Evolutionary conservation across 164 flowering plant species (phyloP).

Genomic region (Nelumbo lutea): DNA sequence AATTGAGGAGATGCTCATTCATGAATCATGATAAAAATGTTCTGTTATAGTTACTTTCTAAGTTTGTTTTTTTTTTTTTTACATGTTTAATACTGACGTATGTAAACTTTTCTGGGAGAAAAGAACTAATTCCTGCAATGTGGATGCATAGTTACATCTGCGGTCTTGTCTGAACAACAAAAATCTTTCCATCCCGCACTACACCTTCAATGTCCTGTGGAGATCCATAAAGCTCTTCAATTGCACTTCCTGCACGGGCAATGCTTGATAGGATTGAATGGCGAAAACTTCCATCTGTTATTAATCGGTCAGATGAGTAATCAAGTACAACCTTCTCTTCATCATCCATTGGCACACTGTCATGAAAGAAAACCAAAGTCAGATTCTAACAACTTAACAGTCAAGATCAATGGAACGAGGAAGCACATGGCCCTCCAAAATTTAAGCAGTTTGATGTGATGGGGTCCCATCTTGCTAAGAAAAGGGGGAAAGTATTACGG

Average conservation of each 20-base stretch:
- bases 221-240: conserved; percentile 82
- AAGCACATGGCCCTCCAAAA: no score
- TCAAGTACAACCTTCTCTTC: conserved; percentile 82
- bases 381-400: background rate
- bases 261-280: conserved; percentile 67
- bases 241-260: conserved; percentile 71
- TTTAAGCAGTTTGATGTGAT: no score
- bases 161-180: conserved; percentile 94
- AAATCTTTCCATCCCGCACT: conserved; percentile 76
- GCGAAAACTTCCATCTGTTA: conserved; percentile 53
- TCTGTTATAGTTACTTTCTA: no score
- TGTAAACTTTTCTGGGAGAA: no score
- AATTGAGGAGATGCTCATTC: no score
- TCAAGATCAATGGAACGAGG: no score
- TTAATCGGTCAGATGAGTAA: conserved; percentile 69
- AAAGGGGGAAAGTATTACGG: no score
- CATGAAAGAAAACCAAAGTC: background rate
- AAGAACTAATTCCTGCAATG: no score
- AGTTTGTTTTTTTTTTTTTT: no score
- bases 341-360: conserved; percentile 94
- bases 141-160: conserved; percentile 53
- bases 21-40: no score
- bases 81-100: no score
- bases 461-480: no score
- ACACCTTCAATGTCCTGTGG: conserved; percentile 99